Conservation (phyloP, 768 basidiomycete species). For the Termitomyces sp. region DNA sequence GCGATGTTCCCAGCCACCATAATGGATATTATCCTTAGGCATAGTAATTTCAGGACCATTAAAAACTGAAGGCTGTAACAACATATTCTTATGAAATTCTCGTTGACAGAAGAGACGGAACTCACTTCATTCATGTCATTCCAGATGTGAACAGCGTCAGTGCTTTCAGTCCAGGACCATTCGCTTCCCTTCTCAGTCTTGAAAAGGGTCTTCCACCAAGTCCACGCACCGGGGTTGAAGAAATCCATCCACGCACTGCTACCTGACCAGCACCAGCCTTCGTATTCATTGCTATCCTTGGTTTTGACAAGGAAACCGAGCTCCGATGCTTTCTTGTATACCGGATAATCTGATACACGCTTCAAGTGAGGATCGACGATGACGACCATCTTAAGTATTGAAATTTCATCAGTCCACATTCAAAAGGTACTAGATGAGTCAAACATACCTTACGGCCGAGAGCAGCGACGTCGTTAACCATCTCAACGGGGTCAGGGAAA, state of each 20-base stretch:
- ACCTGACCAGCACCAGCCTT: slow-evolving; percentile 99
- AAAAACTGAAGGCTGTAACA: slow-evolving; percentile 86
- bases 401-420: slow-evolving; percentile 4
- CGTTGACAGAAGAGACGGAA: background rate
- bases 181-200: slow-evolving; percentile 48
- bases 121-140: slow-evolving; percentile 99
- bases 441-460: slow-evolving; percentile 71
- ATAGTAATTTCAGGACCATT: slow-evolving; percentile 93
- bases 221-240: slow-evolving; percentile 87
- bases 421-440: background rate
- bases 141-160: slow-evolving; percentile 88
- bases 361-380: slow-evolving; percentile 98
- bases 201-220: slow-evolving; percentile 88
- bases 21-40: slow-evolving; percentile 66
- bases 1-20: slow-evolving; percentile 97
- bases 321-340: slow-evolving; percentile 81
- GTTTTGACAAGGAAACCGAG: slow-evolving; percentile 80
- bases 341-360: slow-evolving; percentile 71
- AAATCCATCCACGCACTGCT: slow-evolving; percentile 97
- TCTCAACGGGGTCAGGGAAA: slow-evolving; percentile 92
- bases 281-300: slow-evolving; percentile 78
- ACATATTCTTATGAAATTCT: slow-evolving; percentile 9
- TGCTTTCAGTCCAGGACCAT: slow-evolving; percentile 78
- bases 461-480: slow-evolving; percentile 86
- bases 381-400: slow-evolving; percentile 84